Conservation (phyloP, 805 yeast genomes). For the Candida glaebosa region DNA sequence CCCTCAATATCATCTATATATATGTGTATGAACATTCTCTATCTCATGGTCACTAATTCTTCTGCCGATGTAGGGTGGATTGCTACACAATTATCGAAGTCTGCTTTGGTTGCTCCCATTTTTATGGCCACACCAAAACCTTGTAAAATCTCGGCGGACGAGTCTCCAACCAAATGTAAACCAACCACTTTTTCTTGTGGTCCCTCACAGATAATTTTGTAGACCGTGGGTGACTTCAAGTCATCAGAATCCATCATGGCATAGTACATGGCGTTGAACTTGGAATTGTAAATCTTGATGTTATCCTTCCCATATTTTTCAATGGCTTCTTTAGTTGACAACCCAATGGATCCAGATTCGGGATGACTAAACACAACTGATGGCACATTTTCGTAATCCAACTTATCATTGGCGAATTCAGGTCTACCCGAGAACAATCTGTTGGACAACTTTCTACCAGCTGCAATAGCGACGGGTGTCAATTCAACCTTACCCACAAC, state of each 20-base stretch:
- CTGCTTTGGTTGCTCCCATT: constrained; percentile 98
- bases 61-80: constrained; percentile 99
- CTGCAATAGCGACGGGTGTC: constrained; percentile 98
- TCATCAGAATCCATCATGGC: constrained; percentile 66
- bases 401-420: constrained; percentile 65
- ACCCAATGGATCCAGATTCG: constrained; percentile 92
- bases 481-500: constrained; percentile 89
- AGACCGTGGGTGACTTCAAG: constrained; percentile 80
- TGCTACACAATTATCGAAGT: constrained; percentile 94
- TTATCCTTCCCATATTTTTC: constrained; percentile 76
- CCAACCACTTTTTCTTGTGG: constrained; percentile 92
- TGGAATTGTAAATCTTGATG: constrained; percentile 76
- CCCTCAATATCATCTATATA: neutral
- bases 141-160: constrained; percentile 88
- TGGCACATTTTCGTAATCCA: constrained; percentile 84
- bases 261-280: constrained; percentile 89
- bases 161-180: constrained; percentile 88
- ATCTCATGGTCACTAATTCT: constrained; percentile 83
- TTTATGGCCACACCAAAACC: constrained; percentile 98
- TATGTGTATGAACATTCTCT: constrained; percentile 1
- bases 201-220: constrained; percentile 78
- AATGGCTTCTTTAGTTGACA: constrained; percentile 74
- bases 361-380: constrained; percentile 98
- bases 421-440: constrained; percentile 81
- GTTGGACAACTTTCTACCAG: constrained; percentile 92